Base-by-base conservation (phyloP, 73 alveolate genomes). In the Paramecium caudatum region DNA sequence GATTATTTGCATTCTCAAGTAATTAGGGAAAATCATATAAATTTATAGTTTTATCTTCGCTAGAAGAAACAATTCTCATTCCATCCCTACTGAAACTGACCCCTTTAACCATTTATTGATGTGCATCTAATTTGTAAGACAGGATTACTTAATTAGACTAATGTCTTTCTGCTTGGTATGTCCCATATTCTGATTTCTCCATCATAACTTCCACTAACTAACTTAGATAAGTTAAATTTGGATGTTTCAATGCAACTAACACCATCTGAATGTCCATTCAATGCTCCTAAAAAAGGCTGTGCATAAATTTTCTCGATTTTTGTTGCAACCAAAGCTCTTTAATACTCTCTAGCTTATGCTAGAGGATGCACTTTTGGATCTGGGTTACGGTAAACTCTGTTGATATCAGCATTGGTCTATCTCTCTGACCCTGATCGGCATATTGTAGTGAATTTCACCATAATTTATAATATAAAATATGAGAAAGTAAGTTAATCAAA, bases 181-280 rank as follows among this genome's bases (percentile, higher is more conserved):
- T 86, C 93, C 93, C 93, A 86, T 21, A 78, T 81, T 41, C 93
- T 41, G 8, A 86, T 27, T 86, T 86, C 93, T 30, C 93, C 93
- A 86, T 86, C 93, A 62, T 49, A 86, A 65, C 90, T 86, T 41
- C 93, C 93, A 19, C 85, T 47, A n/a, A 86, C 85, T 25, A 86
- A 32, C 43, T 86, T 86, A 34, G 84, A 47, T 65, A 86, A 86
- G 9, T 78, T 86, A 19, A 30, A 62, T 61, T 81, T 70, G 88
- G 90, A 86, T 37, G 82, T 50, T 25, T 70, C 84, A 21, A 86
- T 41, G n/a, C 63, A 70, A 16, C 85, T 41, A 9, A 86, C 84
- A 3, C 82, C 82, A 62, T 86, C 93, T 37, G 93, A 86, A 46
- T 86, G 93, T 1, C 93, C 93, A 21, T 70, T 62, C 68, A 86